Evolutionary conservation across 1,284 basidiomycete genomes (phyloP).

Genomic region (Irpex lacteus): DNA sequence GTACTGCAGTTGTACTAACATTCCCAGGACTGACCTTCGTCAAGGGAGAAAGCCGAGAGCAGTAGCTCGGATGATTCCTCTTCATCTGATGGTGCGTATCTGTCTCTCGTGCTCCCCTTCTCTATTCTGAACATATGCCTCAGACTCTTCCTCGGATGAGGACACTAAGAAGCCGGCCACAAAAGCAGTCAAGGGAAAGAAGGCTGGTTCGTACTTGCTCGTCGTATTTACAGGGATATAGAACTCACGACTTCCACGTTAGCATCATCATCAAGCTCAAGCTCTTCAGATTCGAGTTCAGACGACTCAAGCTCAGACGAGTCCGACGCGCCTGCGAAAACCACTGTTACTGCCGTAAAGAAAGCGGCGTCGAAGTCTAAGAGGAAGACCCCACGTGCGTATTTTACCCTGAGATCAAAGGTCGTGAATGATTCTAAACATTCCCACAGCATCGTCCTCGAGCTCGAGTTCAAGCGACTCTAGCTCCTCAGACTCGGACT

Average conservation of each 20-base stretch:
- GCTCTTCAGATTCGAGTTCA: constrained; percentile 13
- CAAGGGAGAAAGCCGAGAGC: constrained; percentile 8
- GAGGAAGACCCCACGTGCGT: background rate
- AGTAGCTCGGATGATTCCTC: constrained; percentile 19
- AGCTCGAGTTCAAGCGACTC: constrained; percentile 1
- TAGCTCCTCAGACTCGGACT: constrained; percentile 26
- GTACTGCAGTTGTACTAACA: background rate
- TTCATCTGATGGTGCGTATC: constrained; percentile 29
- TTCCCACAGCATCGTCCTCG: background rate
- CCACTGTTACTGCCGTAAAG: background rate
- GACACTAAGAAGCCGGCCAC: background rate
- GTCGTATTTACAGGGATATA: background rate
- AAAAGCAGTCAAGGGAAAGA: background rate
- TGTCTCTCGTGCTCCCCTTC: background rate
- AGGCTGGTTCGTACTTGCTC: background rate
- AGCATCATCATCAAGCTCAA: constrained; percentile 7
- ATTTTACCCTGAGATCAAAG: background rate
- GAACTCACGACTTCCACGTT: background rate
- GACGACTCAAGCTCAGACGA: constrained; percentile 18
- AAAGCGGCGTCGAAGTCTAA: background rate
- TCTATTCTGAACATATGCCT: background rate
- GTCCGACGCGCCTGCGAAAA: constrained; percentile 21
- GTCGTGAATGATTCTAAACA: too few relatives aligned
- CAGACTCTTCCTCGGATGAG: background rate
- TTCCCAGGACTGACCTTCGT: background rate